A percentile compares a stretch with the other conserved stretches of the same genome.
These are phyloP conservation scores for Borovskyia barvae DNA, from an alignment of 208 protist genomes.

Conservation along the genomic window DNA sequence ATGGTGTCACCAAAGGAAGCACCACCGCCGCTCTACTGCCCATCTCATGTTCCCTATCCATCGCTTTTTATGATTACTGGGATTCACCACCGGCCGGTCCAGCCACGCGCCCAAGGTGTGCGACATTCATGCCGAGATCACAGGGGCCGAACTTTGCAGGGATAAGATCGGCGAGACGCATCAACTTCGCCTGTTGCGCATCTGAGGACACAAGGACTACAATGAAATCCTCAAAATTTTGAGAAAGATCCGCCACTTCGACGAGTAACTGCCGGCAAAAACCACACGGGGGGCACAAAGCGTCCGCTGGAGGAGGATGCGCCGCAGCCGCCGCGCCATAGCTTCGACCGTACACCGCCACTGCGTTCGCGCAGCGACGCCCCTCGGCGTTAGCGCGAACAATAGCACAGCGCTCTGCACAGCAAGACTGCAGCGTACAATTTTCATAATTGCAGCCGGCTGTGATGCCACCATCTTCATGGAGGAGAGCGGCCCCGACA, in stretches of 20 bases:
- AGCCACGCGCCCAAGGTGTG: constrained; percentile 7
- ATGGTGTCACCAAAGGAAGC: too few species aligned
- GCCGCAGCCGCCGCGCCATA: constrained; percentile 6
- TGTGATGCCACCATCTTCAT: constrained; percentile 60
- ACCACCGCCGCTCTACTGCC: too few species aligned
- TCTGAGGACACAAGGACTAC: constrained; percentile 68
- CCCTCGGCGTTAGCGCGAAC: constrained; percentile 75
- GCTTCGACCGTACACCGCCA: constrained; percentile 71
- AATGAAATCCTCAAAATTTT: constrained; percentile 63
- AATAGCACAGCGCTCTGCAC: constrained; percentile 85
- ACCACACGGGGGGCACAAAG: constrained; percentile 73
- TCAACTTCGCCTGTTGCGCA: constrained; percentile 39
- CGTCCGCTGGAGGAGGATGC: constrained; percentile 21
- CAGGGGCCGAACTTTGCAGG: constrained; percentile 73
- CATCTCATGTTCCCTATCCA: too few species aligned
- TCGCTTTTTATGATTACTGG: too few species aligned
- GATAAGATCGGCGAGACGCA: constrained; percentile 59
- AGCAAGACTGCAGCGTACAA: constrained; percentile 72
- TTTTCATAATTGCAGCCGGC: constrained; percentile 88
- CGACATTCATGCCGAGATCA: constrained; percentile 71
- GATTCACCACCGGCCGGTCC: background rate
- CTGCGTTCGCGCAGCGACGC: constrained; percentile 56
- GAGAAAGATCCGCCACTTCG: constrained; percentile 76
- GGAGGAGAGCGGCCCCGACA: constrained; percentile 78
- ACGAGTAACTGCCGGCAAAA: constrained; percentile 81